Evolutionary conservation across 352 stramenopile genomes (phyloP).

Genomic region (Phytopythium kandeliae): DNA sequence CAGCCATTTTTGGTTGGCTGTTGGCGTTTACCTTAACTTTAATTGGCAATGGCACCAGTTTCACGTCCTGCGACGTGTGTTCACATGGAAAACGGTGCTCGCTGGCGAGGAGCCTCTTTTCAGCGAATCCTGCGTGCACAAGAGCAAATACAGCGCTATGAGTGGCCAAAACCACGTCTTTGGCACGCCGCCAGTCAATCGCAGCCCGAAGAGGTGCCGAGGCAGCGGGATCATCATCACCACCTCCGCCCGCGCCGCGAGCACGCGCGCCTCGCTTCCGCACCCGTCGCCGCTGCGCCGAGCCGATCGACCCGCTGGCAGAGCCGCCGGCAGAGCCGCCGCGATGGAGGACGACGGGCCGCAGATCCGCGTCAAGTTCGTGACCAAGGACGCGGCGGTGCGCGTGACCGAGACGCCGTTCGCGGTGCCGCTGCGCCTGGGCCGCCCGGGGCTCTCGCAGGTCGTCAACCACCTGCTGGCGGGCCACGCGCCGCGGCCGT

Average conservation of each 20-base stretch:
- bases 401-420: conserved; percentile 88
- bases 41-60: too few relatives aligned
- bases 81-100: too few relatives aligned
- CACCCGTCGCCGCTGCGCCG: too few relatives aligned
- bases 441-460: conserved; percentile 79
- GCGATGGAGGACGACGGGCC: conserved; percentile 34
- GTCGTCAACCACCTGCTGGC: conserved; percentile 88
- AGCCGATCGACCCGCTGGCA: conserved; percentile 6
- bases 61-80: background rate
- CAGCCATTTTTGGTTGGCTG: too few relatives aligned
- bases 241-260: background rate
- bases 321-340: background rate
- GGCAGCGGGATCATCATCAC: background rate
- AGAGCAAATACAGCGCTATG: background rate
- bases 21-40: too few relatives aligned
- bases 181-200: conserved; percentile 5
- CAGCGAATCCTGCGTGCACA: background rate
- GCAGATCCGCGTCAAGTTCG: conserved; percentile 85
- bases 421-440: conserved; percentile 74
- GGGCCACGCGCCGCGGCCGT: conserved; percentile 47
- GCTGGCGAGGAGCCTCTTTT: background rate
- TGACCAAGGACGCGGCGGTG: conserved; percentile 84
- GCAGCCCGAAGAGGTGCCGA: conserved; percentile 4
- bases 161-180: background rate
- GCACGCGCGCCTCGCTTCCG: too few relatives aligned